Conservation (phyloP, 257 asterid genomes). For the Solanum rostratum region DNA sequence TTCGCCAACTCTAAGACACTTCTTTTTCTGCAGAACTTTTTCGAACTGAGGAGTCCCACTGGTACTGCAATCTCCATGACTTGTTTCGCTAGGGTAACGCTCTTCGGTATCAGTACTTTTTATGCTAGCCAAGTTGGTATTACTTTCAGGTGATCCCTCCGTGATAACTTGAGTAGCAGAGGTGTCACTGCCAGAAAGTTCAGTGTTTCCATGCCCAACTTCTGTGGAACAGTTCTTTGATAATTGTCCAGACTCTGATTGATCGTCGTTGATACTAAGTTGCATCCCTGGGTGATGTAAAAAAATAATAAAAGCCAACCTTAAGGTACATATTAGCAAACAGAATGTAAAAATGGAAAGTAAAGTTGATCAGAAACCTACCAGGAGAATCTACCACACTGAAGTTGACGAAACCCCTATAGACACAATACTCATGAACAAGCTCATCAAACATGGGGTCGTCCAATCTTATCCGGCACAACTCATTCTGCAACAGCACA, state of each 20-base stretch:
- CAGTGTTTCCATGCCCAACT: conserved; percentile 13
- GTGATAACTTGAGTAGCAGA: conserved; percentile 26
- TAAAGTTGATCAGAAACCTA: conserved; percentile 4
- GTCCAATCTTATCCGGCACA: conserved; percentile 79
- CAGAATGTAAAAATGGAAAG: neutral
- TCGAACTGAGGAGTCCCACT: conserved; percentile 42
- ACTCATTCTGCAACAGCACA: conserved; percentile 68
- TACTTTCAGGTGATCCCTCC: conserved; percentile 37
- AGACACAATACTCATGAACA: conserved; percentile 84
- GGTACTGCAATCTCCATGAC: conserved; percentile 70
- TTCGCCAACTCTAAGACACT: conserved; percentile 44
- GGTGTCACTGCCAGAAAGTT: conserved; percentile 40
- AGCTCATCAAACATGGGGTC: conserved; percentile 73
- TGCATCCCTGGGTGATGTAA: conserved; percentile 30
- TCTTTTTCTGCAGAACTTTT: conserved; percentile 43
- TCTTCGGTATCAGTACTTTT: conserved; percentile 45
- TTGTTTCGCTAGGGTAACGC: conserved; percentile 53
- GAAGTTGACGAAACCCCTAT: conserved; percentile 78
- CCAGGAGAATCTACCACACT: conserved; percentile 27
- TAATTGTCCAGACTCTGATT: conserved; percentile 32
- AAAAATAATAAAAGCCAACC: neutral
- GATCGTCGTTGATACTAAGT: conserved; percentile 21
- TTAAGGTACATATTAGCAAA: neutral
- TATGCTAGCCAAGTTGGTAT: conserved; percentile 21
- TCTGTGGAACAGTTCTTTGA: conserved; percentile 29